A percentile compares a stretch with the other conserved stretches of the same genome.
These are phyloP conservation scores for Polyplosphaeria fusca DNA, from an alignment of 495 filamentous ascomycete genomes.

Conservation along the genomic window DNA sequence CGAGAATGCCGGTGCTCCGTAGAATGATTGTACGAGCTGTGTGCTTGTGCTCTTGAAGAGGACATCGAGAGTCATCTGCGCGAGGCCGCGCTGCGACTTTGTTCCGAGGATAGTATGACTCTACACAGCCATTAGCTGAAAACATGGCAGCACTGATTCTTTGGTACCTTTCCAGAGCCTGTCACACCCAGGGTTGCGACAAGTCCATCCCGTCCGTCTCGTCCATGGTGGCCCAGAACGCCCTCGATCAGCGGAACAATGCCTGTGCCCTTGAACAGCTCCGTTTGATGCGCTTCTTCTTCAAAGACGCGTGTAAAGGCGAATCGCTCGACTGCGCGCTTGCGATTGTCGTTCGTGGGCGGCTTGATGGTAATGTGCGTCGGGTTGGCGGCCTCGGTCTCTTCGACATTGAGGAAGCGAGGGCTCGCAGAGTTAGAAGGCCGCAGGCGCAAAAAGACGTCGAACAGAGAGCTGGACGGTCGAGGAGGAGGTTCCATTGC, in stretches of 20 bases:
- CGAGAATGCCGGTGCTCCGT: conserved; percentile 59
- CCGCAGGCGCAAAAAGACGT: conserved; percentile 87
- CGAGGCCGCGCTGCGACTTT: conserved; percentile 78
- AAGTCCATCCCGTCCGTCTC: conserved; percentile 80
- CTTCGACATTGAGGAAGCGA: conserved; percentile 76
- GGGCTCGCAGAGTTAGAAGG: conserved; percentile 53
- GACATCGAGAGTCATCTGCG: conserved; percentile 85
- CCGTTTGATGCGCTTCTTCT: conserved; percentile 75
- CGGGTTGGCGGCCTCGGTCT: conserved; percentile 48
- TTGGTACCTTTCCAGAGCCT: conserved; percentile 82
- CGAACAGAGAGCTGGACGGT: conserved; percentile 66
- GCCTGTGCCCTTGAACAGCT: conserved; percentile 81
- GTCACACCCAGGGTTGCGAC: conserved; percentile 92
- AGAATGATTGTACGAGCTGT: conserved; percentile 58
- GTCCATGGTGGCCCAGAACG: conserved; percentile 64
- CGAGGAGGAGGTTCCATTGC: conserved; percentile 38
- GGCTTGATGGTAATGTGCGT: conserved; percentile 87
- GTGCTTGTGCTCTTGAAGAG: conserved; percentile 74
- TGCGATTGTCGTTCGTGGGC: conserved; percentile 62
- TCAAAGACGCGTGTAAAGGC: conserved; percentile 93
- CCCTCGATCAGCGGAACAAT: conserved; percentile 73
- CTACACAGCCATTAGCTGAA: conserved; percentile 46
- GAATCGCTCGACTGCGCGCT: conserved; percentile 87
- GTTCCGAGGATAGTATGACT: conserved; percentile 96
- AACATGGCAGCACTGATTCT: conserved; percentile 28